phyloP scores from a whole-genome alignment of 805 yeast species.

The Saccharomyces jurei region DNA sequence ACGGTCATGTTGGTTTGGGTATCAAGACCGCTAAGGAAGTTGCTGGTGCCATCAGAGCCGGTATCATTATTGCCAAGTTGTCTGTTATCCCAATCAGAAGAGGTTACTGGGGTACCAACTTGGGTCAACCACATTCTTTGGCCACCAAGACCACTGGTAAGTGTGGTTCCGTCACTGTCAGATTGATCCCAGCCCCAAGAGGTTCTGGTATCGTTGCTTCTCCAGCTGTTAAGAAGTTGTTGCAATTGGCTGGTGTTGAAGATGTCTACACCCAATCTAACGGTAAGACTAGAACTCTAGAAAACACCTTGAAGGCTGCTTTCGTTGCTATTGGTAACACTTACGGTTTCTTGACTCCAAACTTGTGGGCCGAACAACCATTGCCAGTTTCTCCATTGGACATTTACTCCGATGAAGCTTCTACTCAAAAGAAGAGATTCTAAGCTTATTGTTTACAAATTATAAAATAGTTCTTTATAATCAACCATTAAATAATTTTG shows the following conservation, averaged over 20 bases:
- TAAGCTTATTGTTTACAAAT: conserved; percentile 33
- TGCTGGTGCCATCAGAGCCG: conserved; percentile 99
- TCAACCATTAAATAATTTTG: background rate
- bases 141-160: conserved; percentile 98
- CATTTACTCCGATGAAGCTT: conserved; percentile 80
- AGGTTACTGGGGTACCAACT: conserved; percentile 99
- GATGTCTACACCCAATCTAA: conserved; percentile 98
- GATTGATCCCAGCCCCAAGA: conserved; percentile 99
- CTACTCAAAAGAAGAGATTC: conserved; percentile 67
- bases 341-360: conserved; percentile 99
- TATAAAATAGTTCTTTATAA: conserved; percentile 2
- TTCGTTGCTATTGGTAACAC: conserved; percentile 99
- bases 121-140: conserved; percentile 99
- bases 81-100: conserved; percentile 99
- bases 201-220: conserved; percentile 99
- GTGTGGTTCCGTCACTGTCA: conserved; percentile 98
- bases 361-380: conserved; percentile 88
- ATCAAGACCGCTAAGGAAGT: conserved; percentile 99
- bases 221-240: conserved; percentile 97
- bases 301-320: conserved; percentile 99
- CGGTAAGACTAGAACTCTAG: conserved; percentile 99
- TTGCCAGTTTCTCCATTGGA: conserved; percentile 91
- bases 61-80: conserved; percentile 97
- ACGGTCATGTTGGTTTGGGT: conserved; percentile 99
- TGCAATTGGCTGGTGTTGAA: conserved; percentile 99